These are phyloP conservation scores for Globomyces pollinis-pini DNA, from an alignment of 192 early-diverging fungal genomes.

Conservation along the genomic window DNA sequence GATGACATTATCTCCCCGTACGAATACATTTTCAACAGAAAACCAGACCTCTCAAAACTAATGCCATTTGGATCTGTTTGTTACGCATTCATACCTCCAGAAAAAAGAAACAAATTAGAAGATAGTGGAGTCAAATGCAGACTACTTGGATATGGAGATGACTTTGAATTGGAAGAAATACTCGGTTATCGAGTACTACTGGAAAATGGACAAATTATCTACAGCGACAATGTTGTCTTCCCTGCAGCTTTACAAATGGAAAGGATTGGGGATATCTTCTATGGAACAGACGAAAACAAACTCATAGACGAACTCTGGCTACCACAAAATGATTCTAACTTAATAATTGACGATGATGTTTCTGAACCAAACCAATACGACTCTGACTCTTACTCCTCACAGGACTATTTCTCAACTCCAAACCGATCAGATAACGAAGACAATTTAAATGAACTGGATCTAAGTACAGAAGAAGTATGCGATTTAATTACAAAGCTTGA, in stretches of 20 bases:
- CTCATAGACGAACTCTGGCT: no score
- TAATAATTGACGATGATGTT: no score
- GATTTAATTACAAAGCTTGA: no score
- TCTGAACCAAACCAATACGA: no score
- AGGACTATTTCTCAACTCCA: no score
- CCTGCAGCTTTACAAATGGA: background rate
- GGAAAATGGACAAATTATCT: background rate
- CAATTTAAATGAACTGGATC: no score
- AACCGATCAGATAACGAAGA: no score
- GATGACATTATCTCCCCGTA: background rate
- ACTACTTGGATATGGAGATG: background rate
- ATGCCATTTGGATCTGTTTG: conserved; percentile 4
- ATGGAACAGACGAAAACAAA: no score
- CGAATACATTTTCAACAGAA: background rate
- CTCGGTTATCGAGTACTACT: conserved; percentile 1
- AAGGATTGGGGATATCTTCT: no score
- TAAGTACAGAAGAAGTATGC: no score
- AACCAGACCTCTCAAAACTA: background rate
- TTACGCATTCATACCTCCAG: conserved; percentile 8
- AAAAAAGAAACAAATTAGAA: background rate
- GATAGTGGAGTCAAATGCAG: conserved; percentile 6
- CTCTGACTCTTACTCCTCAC: no score
- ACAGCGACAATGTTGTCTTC: background rate
- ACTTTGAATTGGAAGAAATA: background rate
- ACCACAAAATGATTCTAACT: no score